Evolutionary conservation across 768 basidiomycete genomes (phyloP).

Genomic region (Auricularia heimuer): DNA sequence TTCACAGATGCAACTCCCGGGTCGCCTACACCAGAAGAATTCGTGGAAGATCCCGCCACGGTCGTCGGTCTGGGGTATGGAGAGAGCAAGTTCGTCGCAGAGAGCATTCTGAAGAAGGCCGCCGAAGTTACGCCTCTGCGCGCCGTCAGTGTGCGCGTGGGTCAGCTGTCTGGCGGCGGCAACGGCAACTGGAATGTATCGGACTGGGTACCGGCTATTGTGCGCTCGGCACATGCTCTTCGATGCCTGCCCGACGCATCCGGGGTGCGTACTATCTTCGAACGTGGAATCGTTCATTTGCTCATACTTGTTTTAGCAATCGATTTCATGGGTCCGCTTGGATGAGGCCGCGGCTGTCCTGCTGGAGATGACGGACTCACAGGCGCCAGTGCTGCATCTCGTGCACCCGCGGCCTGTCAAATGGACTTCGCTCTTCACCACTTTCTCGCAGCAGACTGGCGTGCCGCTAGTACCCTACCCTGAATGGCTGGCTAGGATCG

Average conservation of each 20-base stretch:
- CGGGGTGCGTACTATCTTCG: slow-evolving; percentile 16
- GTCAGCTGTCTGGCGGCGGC: slow-evolving; percentile 26
- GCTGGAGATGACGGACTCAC: slow-evolving; percentile 13
- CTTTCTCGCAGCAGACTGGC: slow-evolving; percentile 13
- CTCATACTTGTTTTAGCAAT: not conserved
- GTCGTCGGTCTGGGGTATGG: slow-evolving; percentile 28
- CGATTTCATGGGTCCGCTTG: slow-evolving; percentile 15
- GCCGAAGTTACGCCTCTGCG: slow-evolving; percentile 19
- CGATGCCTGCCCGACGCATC: slow-evolving; percentile 24
- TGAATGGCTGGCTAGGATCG: slow-evolving; percentile 22
- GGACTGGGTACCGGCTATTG: slow-evolving; percentile 38
- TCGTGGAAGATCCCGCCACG: not conserved
- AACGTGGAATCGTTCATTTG: too few species aligned
- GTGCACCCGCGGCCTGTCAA: slow-evolving; percentile 17
- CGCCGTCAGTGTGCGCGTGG: slow-evolving; percentile 29
- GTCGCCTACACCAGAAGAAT: not conserved
- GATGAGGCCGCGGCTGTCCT: slow-evolving; percentile 17
- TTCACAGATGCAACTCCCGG: not conserved
- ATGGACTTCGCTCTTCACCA: slow-evolving; percentile 23
- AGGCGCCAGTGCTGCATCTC: slow-evolving; percentile 13
- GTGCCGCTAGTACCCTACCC: slow-evolving; percentile 24
- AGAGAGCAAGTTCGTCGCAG: slow-evolving; percentile 33
- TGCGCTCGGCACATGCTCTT: slow-evolving; percentile 23
- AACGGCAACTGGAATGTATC: slow-evolving; percentile 31
- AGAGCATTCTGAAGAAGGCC: slow-evolving; percentile 27